Percentiles rank a stretch among this genome's conserved stretches.
phyloP scores from a whole-genome alignment of 306 rosid species.

The peach (Prunus persica) region DNA sequence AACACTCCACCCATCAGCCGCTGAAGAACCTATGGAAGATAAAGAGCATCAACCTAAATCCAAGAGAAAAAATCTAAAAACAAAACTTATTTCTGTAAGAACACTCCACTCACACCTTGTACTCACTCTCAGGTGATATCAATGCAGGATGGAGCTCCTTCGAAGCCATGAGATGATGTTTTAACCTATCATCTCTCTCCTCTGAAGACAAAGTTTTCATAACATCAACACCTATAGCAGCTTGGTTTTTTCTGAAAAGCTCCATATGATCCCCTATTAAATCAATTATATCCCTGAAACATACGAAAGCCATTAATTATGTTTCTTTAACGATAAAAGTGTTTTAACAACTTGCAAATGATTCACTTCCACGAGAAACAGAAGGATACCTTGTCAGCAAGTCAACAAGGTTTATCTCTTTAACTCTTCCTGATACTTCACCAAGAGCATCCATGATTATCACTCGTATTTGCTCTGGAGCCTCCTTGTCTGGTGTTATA shows the following conservation, averaged over 20 bases:
- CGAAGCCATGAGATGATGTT: conserved; percentile 74
- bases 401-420: conserved; percentile 84
- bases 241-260: conserved; percentile 93
- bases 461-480: conserved; percentile 66
- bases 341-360: conserved; percentile 20
- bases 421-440: conserved; percentile 73
- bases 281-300: conserved; percentile 80
- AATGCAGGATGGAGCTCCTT: conserved; percentile 98
- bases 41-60: conserved; percentile 33
- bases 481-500: conserved; percentile 84
- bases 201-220: conserved; percentile 91
- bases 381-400: conserved; percentile 75
- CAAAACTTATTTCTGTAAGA: conserved; percentile 32
- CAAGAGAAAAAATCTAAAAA: conserved; percentile 23
- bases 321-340: not conserved
- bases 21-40: conserved; percentile 68
- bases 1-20: conserved; percentile 79
- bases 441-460: conserved; percentile 89
- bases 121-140: conserved; percentile 97
- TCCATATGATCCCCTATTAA: conserved; percentile 83
- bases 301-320: conserved; percentile 11
- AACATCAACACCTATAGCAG: conserved; percentile 80
- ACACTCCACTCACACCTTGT: conserved; percentile 99
- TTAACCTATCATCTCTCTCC: conserved; percentile 93
- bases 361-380: conserved; percentile 18